A percentile compares a stretch with the other conserved stretches of the same genome.
Conservation (phyloP, 1,139 yeast species). For the Yamadazyma epiphylla region DNA sequence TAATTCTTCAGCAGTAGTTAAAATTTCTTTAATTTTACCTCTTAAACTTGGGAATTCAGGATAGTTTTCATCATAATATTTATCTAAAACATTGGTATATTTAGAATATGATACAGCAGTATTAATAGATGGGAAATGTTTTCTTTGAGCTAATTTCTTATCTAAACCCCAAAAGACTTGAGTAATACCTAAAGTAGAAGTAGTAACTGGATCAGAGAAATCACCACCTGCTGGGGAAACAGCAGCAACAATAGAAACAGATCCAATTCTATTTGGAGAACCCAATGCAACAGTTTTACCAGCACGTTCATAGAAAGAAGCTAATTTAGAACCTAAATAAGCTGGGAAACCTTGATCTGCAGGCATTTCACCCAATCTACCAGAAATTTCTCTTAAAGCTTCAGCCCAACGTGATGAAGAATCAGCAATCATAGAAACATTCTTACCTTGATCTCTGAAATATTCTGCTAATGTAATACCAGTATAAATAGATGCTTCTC, state of each 20-base stretch:
- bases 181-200: conserved; percentile 96
- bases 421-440: conserved; percentile 99
- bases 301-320: conserved; percentile 99
- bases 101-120: conserved; percentile 95
- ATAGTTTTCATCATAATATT: conserved; percentile 79
- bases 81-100: conserved; percentile 82
- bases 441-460: conserved; percentile 99
- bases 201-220: conserved; percentile 99
- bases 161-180: conserved; percentile 99
- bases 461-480: conserved; percentile 98
- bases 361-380: conserved; percentile 99
- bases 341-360: conserved; percentile 99
- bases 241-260: conserved; percentile 98
- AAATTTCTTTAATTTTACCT: conserved; percentile 87
- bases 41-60: conserved; percentile 91
- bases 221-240: conserved; percentile 99
- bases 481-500: conserved; percentile 98
- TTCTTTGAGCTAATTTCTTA: conserved; percentile 98
- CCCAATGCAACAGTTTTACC: conserved; percentile 96
- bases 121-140: conserved; percentile 98
- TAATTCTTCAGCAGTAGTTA: conserved; percentile 94
- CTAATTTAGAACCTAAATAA: conserved; percentile 95
- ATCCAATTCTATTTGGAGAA: conserved; percentile 93
- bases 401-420: conserved; percentile 99
- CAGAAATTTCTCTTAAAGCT: conserved; percentile 98